phyloP scores from a whole-genome alignment of 768 basidiomycete genomes.

The Phlebiopsis flavidoalba region DNA sequence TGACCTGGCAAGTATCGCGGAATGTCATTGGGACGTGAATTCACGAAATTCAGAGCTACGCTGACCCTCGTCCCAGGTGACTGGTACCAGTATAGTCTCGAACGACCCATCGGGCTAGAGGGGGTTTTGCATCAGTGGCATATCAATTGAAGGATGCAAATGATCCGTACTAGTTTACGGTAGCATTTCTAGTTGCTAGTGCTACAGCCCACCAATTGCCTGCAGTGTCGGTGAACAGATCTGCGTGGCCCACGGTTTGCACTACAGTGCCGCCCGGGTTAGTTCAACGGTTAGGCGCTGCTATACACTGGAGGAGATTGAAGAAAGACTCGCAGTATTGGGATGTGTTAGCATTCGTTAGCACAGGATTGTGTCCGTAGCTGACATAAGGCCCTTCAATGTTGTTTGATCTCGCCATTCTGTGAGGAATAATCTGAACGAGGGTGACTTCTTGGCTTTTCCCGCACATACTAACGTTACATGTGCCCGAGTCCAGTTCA shows the following conservation, averaged over 20 bases:
- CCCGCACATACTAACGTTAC: background rate
- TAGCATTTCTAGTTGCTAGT: background rate
- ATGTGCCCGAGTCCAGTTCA: slow-evolving; percentile 6
- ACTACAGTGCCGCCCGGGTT: background rate
- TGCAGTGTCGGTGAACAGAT: slow-evolving; percentile 2
- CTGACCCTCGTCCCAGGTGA: slow-evolving; percentile 1
- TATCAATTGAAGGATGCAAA: no score
- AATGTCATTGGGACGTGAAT: no score
- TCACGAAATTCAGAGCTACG: background rate
- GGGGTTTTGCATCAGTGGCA: background rate
- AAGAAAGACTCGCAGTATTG: background rate
- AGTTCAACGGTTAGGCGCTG: background rate
- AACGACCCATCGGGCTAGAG: slow-evolving; percentile 6
- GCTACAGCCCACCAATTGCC: slow-evolving; percentile 5
- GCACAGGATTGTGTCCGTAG: slow-evolving; percentile 1
- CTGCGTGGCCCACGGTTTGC: slow-evolving; percentile 9
- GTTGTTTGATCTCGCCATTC: background rate
- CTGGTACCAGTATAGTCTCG: slow-evolving; percentile 3
- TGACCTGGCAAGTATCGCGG: background rate
- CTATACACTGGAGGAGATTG: background rate
- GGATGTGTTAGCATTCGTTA: slow-evolving; percentile 5
- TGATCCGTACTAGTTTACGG: background rate
- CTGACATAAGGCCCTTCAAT: slow-evolving; percentile 2
- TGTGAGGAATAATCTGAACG: background rate
- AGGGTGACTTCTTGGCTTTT: no score